phyloP scores from a whole-genome alignment of 495 filamentous ascomycete species.

The Sphaerosporella brunnea region DNA sequence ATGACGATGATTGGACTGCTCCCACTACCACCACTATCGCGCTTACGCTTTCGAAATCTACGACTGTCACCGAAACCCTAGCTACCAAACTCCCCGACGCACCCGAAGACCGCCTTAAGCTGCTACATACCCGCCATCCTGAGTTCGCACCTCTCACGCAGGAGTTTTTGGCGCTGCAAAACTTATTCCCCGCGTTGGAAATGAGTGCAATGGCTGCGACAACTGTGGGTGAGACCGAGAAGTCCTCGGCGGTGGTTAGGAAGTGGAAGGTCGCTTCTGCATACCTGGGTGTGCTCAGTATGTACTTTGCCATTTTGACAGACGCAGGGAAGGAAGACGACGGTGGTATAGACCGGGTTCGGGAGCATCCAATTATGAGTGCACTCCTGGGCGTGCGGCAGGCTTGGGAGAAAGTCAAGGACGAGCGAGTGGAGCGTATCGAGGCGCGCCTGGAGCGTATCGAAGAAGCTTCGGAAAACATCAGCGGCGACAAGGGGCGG shows the following conservation, averaged over 20 bases:
- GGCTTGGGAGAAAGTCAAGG: constrained; percentile 61
- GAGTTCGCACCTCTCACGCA: constrained; percentile 75
- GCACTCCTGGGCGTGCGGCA: constrained; percentile 61
- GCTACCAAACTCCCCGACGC: constrained; percentile 63
- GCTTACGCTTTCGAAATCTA: constrained; percentile 28
- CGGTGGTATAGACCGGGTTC: constrained; percentile 45
- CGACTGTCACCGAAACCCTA: constrained; percentile 53
- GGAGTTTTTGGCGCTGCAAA: constrained; percentile 58
- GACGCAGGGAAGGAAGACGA: constrained; percentile 32
- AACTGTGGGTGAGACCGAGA: constrained; percentile 27
- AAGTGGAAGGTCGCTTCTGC: constrained; percentile 60
- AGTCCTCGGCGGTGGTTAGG: constrained; percentile 38
- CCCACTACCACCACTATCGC: constrained; percentile 25
- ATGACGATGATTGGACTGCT: constrained; percentile 66
- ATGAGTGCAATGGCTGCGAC: constrained; percentile 40
- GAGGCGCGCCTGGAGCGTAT: constrained; percentile 1
- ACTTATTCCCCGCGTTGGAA: constrained; percentile 39
- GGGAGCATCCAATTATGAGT: constrained; percentile 78
- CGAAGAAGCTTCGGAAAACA: neutral
- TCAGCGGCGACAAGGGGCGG: constrained; percentile 3
- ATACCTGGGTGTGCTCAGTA: constrained; percentile 67
- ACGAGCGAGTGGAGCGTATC: constrained; percentile 30
- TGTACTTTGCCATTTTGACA: constrained; percentile 85
- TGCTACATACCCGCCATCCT: constrained; percentile 66
- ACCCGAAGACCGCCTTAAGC: constrained; percentile 59